Conservation (phyloP, 352 stramenopile species). For the Globisporangium uncinulatum region DNA sequence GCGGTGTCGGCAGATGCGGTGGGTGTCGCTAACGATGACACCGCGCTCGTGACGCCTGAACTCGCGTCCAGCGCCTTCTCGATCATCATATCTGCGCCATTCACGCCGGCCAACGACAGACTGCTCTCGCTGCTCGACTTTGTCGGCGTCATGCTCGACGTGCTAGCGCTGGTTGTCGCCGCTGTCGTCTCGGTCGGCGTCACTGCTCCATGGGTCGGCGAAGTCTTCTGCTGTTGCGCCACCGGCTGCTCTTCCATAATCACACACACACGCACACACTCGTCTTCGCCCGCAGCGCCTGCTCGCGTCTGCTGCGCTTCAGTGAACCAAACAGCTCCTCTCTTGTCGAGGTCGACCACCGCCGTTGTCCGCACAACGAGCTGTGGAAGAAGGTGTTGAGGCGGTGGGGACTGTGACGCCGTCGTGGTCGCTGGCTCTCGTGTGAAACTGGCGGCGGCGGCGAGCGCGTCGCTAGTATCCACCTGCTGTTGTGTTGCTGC, state of each 20-base stretch:
- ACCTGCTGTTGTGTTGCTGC: conserved; percentile 14
- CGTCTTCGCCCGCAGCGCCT: conserved; percentile 14
- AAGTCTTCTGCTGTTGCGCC: conserved; percentile 21
- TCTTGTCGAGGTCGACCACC: conserved; percentile 41
- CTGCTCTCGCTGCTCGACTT: conserved; percentile 11
- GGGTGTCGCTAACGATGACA: background rate
- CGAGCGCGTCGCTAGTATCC: conserved; percentile 12
- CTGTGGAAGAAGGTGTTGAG: conserved; percentile 3
- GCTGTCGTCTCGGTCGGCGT: conserved; percentile 17
- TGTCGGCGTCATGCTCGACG: conserved; percentile 9
- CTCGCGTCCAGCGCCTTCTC: background rate
- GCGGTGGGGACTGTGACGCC: conserved; percentile 15
- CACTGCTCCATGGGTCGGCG: conserved; percentile 13
- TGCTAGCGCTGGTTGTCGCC: conserved; percentile 20
- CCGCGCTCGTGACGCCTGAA: too few relatives aligned
- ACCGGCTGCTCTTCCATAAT: conserved; percentile 56
- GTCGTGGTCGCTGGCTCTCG: conserved; percentile 4
- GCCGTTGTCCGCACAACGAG: conserved; percentile 28
- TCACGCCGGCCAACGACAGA: conserved; percentile 2
- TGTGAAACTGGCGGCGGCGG: conserved; percentile 12
- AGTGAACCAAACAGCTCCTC: conserved; percentile 19
- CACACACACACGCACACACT: conserved; percentile 51
- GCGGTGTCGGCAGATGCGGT: background rate
- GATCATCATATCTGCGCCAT: conserved; percentile 3
- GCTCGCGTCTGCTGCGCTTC: conserved; percentile 23